Evolutionary conservation across 352 stramenopile genomes (phyloP), one percentile per base, ranked within the genome.

Genomic region (Blastocystis sp.): DNA sequence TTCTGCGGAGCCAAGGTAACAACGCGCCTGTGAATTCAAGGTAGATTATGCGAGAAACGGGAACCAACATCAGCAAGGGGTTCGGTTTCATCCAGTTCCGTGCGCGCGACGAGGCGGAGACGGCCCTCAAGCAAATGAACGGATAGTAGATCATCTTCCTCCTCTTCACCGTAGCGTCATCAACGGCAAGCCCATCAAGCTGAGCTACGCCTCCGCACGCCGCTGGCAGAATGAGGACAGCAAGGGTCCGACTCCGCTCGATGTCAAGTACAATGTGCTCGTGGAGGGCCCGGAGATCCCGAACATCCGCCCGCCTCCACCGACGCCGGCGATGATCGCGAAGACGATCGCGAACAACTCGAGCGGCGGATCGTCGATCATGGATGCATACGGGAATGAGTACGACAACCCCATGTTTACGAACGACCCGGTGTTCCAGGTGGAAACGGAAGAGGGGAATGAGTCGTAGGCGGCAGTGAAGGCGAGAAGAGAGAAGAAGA

Each of bases 351-450:
- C 74, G 60, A 84, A 84, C 40, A 84, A 84, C 34, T 59, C 60
- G 74, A 84, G 21, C 11, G 74, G 74, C n/a, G 52, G 52, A 1
- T 52, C 74, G 23, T 53, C 74, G 34, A 28, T 84, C 40, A 53
- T 84, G 19, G 74, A 84, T 67, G 74, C 74, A 19, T 84, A 84
- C 53, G 74, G 74, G 10, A 84, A 84, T 45, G 74, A 52, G 38
- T 84, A 84, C 28, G 74, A 84, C 34, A 84, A 84, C 43, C 74
- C 74, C 2, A 84, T 84, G 74, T 84, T 84, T 52, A 21, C 74
- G 21, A 59, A 84, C 43, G 74, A 84, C 45, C 74, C 74, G 1
- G 74, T 84, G 56, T 84, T 59, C 56, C 74, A 84, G 61, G 74
- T 84, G 66, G 7, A 38, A 9, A 2, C 40, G 34, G 23, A 84